A percentile compares a stretch with the other conserved stretches of the same genome.
Conservation (phyloP, 2,329 filamentous ascomycete genomes). For the Fusarium marasasianum region DNA sequence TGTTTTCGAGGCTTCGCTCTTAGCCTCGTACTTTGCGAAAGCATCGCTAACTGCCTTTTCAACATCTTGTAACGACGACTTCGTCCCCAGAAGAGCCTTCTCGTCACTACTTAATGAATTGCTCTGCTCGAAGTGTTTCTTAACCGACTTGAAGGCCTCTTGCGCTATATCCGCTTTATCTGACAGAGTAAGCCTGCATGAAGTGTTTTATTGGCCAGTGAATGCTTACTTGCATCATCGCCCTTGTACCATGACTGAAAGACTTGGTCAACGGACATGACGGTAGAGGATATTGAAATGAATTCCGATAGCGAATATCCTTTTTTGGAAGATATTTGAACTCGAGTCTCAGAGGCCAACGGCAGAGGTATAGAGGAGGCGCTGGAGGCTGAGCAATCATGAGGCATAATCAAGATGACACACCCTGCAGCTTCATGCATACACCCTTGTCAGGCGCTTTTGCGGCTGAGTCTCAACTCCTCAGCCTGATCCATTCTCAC, state of each 20-base stretch:
- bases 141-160: background rate
- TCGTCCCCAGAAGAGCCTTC: background rate
- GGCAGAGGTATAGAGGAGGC: background rate
- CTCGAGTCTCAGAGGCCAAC: rapidly evolving
- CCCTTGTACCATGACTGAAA: background rate
- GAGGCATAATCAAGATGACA: background rate
- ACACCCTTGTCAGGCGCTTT: background rate
- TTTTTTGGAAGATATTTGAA: background rate
- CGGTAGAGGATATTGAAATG: background rate
- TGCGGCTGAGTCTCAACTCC: background rate
- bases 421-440: background rate
- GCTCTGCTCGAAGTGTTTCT: background rate
- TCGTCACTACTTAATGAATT: background rate
- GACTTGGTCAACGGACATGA: background rate
- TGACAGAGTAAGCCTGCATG: background rate
- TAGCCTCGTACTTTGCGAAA: background rate
- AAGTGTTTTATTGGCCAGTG: background rate
- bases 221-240: background rate
- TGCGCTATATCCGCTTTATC: background rate
- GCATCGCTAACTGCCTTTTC: background rate
- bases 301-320: rapidly evolving
- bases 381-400: background rate
- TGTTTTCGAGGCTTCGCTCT: background rate
- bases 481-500: background rate
- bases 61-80: background rate